Conservation (phyloP, 2,329 filamentous ascomycete species). For the Calonectria naviculata region DNA sequence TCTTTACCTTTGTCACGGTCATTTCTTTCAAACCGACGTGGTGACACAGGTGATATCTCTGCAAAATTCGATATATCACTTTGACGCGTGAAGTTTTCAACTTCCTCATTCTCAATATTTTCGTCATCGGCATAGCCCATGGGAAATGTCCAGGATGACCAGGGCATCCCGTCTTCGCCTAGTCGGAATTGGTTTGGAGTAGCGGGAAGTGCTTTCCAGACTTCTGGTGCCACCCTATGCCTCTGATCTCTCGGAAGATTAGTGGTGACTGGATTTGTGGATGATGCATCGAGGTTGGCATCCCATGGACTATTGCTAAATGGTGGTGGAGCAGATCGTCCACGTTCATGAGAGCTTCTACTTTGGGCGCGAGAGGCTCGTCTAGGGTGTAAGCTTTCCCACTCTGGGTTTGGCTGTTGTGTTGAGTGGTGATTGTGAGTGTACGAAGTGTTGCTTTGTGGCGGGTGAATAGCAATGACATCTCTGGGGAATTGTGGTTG, state of each 20-base stretch:
- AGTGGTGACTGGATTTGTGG: conserved; percentile 37
- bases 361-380: conserved; percentile 34
- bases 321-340: conserved; percentile 61
- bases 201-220: conserved; percentile 57
- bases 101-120: conserved; percentile 9
- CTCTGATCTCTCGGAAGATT: conserved; percentile 28
- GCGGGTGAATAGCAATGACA: not conserved
- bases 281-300: conserved; percentile 44
- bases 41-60: conserved; percentile 8
- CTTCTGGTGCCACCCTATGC: conserved; percentile 32
- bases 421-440: not conserved
- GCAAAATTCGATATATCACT: not conserved
- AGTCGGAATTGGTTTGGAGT: conserved; percentile 49
- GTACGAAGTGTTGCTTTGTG: not conserved
- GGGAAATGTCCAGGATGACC: conserved; percentile 50
- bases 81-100: not conserved
- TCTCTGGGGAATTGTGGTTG: conserved; percentile 5
- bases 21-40: conserved; percentile 41
- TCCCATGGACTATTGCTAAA: conserved; percentile 61
- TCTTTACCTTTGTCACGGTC: conserved; percentile 39
- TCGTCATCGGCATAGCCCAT: conserved; percentile 29
- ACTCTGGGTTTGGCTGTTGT: not conserved
- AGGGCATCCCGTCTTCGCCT: conserved; percentile 60
- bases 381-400: conserved; percentile 4
- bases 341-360: conserved; percentile 53